Conservation (phyloP, 2,329 filamentous ascomycete genomes). For the Fusarium bactridioides region DNA sequence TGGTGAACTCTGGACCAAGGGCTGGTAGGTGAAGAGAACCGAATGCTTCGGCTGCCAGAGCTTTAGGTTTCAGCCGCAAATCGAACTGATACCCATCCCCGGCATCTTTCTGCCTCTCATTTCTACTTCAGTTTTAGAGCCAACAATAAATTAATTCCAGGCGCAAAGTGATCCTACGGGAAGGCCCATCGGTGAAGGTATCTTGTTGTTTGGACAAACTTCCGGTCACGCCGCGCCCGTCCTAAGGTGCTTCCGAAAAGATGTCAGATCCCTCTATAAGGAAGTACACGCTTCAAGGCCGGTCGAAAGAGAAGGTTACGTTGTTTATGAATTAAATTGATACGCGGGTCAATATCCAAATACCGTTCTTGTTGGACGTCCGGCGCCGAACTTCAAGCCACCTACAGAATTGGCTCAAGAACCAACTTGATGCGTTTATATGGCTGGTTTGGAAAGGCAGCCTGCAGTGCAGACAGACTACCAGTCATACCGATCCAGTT, state of each 20-base stretch:
- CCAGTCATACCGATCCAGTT: not conserved
- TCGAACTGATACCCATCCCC: not conserved
- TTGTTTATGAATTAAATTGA: fast-evolving
- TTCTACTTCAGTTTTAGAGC: too few species aligned
- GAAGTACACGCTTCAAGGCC: not conserved
- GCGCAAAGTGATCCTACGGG: too few species aligned
- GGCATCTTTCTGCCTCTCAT: not conserved
- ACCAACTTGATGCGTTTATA: not conserved
- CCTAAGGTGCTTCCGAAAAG: not conserved
- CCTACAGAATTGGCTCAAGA: not conserved
- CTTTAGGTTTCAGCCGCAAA: not conserved
- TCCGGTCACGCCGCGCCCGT: not conserved
- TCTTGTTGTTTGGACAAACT: not conserved
- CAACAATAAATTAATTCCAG: fast-evolving
- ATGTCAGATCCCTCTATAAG: not conserved
- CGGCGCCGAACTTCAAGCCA: not conserved
- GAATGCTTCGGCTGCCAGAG: not conserved
- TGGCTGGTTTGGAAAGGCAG: not conserved
- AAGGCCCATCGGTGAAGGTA: not conserved
- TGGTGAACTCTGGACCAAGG: too few species aligned
- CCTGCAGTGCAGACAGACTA: not conserved
- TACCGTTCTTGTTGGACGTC: too few species aligned
- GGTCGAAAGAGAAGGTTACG: not conserved
- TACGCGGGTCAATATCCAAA: too few species aligned
- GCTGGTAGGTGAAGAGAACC: not conserved